A percentile compares a stretch with the other conserved stretches of the same genome.
These are phyloP conservation scores for Aspergillus cavernicola DNA, from an alignment of 495 filamentous ascomycete genomes.

Conservation along the genomic window DNA sequence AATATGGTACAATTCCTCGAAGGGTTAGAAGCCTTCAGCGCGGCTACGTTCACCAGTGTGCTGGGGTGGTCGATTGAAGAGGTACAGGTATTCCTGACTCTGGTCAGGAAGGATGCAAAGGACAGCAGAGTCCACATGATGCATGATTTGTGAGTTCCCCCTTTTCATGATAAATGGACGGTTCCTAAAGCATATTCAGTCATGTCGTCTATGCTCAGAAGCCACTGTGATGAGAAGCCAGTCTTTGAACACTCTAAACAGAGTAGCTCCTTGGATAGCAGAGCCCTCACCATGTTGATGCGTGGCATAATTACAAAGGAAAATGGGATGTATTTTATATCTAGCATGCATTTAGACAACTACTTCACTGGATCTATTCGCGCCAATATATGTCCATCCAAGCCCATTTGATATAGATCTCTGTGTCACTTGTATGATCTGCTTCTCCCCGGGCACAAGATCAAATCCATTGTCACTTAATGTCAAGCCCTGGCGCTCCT, in stretches of 20 bases:
- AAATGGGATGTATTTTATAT: too few relatives aligned
- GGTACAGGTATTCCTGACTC: not conserved
- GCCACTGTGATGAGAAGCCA: not conserved
- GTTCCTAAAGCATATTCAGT: too few relatives aligned
- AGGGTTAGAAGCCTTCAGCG: conserved; percentile 8
- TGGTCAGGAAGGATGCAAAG: conserved; percentile 3
- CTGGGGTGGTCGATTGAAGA: conserved; percentile 9
- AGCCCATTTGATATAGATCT: not conserved
- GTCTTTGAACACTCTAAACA: too few relatives aligned
- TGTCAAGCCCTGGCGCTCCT: conserved; percentile 7
- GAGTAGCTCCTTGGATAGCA: too few relatives aligned
- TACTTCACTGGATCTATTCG: not conserved
- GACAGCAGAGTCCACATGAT: conserved; percentile 12
- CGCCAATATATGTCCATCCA: not conserved
- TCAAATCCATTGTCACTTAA: conserved; percentile 11
- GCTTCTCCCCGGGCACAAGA: conserved; percentile 8
- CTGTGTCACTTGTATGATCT: not conserved
- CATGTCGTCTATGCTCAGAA: conserved; percentile 10
- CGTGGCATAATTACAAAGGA: too few relatives aligned
- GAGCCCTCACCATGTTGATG: too few relatives aligned
- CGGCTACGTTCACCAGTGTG: conserved; percentile 2
- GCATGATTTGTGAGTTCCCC: conserved; percentile 10
- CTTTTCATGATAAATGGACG: not conserved
- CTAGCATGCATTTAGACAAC: too few relatives aligned
- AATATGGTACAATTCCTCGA: conserved; percentile 12